Conservation (phyloP, 257 asterid species). For the Euphrasia confusa region DNA sequence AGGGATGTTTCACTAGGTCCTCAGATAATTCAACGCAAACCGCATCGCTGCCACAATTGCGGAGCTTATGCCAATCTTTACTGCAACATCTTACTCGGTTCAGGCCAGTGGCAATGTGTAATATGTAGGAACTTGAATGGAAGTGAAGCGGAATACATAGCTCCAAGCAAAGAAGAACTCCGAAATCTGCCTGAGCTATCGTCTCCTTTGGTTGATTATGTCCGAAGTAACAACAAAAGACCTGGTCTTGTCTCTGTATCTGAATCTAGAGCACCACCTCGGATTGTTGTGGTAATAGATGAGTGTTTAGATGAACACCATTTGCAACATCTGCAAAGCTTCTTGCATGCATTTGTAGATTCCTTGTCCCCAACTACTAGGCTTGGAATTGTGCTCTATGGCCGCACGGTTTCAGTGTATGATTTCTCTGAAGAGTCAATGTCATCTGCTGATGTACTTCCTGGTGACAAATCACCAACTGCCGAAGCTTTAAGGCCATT, state of each 20-base stretch:
- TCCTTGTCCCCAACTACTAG: conserved; percentile 82
- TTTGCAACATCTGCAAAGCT: conserved; percentile 84
- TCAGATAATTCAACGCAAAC: conserved; percentile 82
- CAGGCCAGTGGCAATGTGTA: conserved; percentile 99
- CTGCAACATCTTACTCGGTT: conserved; percentile 76
- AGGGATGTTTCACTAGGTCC: conserved; percentile 83
- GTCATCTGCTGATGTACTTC: conserved; percentile 86
- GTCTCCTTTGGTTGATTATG: conserved; percentile 72
- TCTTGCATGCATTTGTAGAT: conserved; percentile 93
- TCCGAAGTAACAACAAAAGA: conserved; percentile 64
- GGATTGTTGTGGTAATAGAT: conserved; percentile 79
- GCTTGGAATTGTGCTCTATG: conserved; percentile 77
- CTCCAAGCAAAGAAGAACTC: conserved; percentile 77
- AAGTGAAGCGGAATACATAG: conserved; percentile 84
- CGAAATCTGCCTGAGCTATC: conserved; percentile 72
- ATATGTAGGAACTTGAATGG: conserved; percentile 82
- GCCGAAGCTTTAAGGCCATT: conserved; percentile 77
- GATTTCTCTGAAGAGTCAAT: conserved; percentile 88
- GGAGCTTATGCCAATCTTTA: conserved; percentile 90
- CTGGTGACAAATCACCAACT: conserved; percentile 68
- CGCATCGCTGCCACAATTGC: conserved; percentile 85
- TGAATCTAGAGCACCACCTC: conserved; percentile 77
- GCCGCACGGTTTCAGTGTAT: conserved; percentile 78
- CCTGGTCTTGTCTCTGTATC: conserved; percentile 77
- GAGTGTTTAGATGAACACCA: conserved; percentile 93